Evolutionary conservation across 768 basidiomycete species (phyloP).

Genomic region (Dioszegia crocea): DNA sequence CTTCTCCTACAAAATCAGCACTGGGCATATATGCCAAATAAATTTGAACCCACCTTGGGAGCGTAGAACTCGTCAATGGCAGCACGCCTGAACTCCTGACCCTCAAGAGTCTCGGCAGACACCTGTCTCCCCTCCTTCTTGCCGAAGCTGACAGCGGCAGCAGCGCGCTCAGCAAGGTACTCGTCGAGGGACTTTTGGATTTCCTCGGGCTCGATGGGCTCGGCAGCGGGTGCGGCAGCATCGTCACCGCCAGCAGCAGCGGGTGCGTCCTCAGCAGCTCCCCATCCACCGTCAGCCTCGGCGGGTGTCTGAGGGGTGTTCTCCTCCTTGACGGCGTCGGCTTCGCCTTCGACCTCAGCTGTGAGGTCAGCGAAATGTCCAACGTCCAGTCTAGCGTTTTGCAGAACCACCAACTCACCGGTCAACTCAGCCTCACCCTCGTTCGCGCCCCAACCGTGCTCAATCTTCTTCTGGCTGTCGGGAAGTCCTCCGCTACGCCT

Average conservation of each 20-base stretch:
- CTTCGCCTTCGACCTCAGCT: conserved; percentile 68
- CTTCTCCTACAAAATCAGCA: conserved; percentile 30
- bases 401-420: conserved; percentile 32
- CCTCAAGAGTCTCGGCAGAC: conserved; percentile 61
- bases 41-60: conserved; percentile 68
- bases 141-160: conserved; percentile 58
- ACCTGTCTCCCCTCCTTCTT: conserved; percentile 75
- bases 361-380: background rate
- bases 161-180: conserved; percentile 67
- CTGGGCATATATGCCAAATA: background rate
- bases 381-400: no score
- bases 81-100: conserved; percentile 67
- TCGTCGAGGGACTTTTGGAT: conserved; percentile 88
- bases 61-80: conserved; percentile 71
- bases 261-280: conserved; percentile 38
- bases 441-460: conserved; percentile 92
- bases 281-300: conserved; percentile 9
- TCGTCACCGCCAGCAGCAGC: conserved; percentile 30
- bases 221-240: conserved; percentile 22
- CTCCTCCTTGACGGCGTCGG: conserved; percentile 70
- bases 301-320: conserved; percentile 65
- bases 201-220: conserved; percentile 45
- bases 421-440: conserved; percentile 73
- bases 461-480: conserved; percentile 91
- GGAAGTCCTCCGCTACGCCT: conserved; percentile 54